These are phyloP conservation scores for Kregervanrija fluxuum DNA, from an alignment of 805 yeast genomes.

Conservation along the genomic window DNA sequence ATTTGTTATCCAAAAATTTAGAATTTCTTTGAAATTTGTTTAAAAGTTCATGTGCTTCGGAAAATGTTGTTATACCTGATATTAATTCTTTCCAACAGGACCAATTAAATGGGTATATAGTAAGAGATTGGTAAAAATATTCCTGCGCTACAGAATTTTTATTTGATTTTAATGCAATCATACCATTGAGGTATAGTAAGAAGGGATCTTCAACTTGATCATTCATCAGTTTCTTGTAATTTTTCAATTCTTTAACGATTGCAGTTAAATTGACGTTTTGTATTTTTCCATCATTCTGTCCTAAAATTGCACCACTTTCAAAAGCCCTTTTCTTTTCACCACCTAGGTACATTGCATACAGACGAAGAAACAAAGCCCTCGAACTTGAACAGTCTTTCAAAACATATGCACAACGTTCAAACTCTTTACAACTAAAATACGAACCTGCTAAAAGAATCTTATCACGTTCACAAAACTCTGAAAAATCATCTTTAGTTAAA, in stretches of 20 bases:
- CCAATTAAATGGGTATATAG: conserved; percentile 82
- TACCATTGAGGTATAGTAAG: conserved; percentile 65
- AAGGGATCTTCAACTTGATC: conserved; percentile 41
- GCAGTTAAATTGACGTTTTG: conserved; percentile 24
- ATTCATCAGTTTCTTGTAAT: conserved; percentile 15
- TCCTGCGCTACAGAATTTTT: conserved; percentile 55
- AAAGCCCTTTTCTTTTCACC: conserved; percentile 75
- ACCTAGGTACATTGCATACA: conserved; percentile 64
- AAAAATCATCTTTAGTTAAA: conserved; percentile 16
- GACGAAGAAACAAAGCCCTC: conserved; percentile 49
- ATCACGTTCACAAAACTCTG: conserved; percentile 32
- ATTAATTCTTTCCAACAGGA: conserved; percentile 83
- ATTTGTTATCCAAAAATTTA: conserved; percentile 23
- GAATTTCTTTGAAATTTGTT: conserved; percentile 32
- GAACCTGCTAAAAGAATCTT: conserved; percentile 55
- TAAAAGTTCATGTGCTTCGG: conserved; percentile 44
- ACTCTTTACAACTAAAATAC: conserved; percentile 79
- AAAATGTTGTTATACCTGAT: conserved; percentile 50
- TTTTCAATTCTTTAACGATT: conserved; percentile 38
- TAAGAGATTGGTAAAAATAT: conserved; percentile 52
- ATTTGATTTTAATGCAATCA: conserved; percentile 55
- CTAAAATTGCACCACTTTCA: conserved; percentile 61
- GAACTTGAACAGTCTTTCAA: conserved; percentile 46
- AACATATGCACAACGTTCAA: conserved; percentile 62
- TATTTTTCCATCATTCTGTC: conserved; percentile 29